Evolutionary conservation across 306 rosid genomes (phyloP).

Genomic region (Quercus variabilis): DNA sequence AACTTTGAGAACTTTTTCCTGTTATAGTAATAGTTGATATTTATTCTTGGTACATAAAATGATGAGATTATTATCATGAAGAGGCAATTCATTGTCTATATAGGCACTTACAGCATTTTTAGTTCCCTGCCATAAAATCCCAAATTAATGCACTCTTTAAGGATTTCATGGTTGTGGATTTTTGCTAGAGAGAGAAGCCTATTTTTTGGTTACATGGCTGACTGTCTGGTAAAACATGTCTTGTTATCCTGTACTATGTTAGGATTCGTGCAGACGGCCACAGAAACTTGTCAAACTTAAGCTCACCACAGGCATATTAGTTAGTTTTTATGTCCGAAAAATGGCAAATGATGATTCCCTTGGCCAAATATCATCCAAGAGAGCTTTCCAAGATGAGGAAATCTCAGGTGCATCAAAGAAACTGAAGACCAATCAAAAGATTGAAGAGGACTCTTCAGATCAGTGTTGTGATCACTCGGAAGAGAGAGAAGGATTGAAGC

Average conservation of each 20-base stretch:
- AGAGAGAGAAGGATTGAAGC: conserved; percentile 27
- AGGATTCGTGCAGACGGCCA: conserved; percentile 47
- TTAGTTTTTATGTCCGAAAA: conserved; percentile 36
- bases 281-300: conserved; percentile 35
- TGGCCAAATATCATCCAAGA: conserved; percentile 24
- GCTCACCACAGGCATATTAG: conserved; percentile 21
- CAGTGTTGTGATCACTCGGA: conserved; percentile 21
- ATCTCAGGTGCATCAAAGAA: conserved; percentile 27
- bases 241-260: neutral
- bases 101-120: neutral
- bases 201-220: neutral
- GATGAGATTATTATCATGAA: neutral
- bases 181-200: neutral
- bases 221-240: neutral
- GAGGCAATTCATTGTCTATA: neutral
- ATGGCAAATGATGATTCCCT: conserved; percentile 18
- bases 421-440: conserved; percentile 21
- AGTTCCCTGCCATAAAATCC: neutral
- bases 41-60: neutral
- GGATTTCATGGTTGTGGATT: neutral
- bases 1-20: neutral
- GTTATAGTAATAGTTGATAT: neutral
- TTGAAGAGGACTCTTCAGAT: conserved; percentile 7
- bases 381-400: conserved; percentile 32
- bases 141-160: neutral